Evolutionary conservation across 2,329 filamentous ascomycete genomes (phyloP).

Genomic region (Xylaria arbuscula): DNA sequence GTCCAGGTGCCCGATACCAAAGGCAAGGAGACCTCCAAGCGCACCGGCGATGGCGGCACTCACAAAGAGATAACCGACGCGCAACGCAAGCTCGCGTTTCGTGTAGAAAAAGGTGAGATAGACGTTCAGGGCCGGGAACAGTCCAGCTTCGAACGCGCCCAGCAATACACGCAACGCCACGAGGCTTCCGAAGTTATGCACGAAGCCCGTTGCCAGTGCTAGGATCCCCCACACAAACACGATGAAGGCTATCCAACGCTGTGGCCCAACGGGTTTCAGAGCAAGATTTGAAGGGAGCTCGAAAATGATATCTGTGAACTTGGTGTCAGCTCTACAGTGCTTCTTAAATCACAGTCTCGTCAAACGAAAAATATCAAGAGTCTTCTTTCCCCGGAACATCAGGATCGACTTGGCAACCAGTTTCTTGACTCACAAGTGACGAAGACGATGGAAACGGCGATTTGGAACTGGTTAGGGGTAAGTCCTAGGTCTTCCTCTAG

Average conservation of each 20-base stretch:
- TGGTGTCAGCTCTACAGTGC: constrained; percentile 1
- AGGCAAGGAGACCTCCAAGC: constrained; percentile 77
- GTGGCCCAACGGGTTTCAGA: constrained; percentile 70
- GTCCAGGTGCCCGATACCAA: constrained; percentile 78
- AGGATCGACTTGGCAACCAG: constrained; percentile 35
- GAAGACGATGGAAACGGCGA: constrained; percentile 74
- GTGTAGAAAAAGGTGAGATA: constrained; percentile 79
- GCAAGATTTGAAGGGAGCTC: constrained; percentile 74
- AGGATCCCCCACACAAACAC: constrained; percentile 73
- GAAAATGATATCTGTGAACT: constrained; percentile 58
- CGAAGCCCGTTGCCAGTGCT: constrained; percentile 76
- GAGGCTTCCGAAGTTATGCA: constrained; percentile 71
- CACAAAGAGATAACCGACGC: constrained; percentile 79
- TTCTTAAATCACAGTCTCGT: background rate
- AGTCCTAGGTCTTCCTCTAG: constrained; percentile 72
- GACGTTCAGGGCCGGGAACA: constrained; percentile 47
- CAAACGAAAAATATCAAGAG: background rate
- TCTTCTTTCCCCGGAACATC: too few relatives aligned
- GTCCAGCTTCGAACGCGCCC: constrained; percentile 62
- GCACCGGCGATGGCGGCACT: constrained; percentile 77
- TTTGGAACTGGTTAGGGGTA: constrained; percentile 74
- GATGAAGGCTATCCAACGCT: constrained; percentile 73
- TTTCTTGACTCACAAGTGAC: constrained; percentile 63
- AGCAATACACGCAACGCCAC: constrained; percentile 76
- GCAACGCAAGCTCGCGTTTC: constrained; percentile 75